phyloP scores from a whole-genome alignment of 306 rosid species.

The Boehmeria nivea region DNA sequence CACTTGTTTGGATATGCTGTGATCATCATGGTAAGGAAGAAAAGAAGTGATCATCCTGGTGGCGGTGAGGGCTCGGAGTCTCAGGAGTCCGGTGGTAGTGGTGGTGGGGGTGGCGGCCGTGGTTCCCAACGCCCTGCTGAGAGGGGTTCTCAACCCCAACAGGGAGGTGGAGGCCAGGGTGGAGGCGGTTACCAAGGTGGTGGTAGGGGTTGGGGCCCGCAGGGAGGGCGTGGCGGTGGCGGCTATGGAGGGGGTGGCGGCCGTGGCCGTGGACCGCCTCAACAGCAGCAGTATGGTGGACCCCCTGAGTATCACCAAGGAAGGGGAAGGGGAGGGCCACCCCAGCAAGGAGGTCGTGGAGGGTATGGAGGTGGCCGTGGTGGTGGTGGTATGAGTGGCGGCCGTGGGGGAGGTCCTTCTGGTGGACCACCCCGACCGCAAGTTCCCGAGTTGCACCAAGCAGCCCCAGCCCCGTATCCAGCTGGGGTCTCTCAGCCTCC shows the following conservation, averaged over 20 bases:
- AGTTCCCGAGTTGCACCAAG: slow-evolving; percentile 99
- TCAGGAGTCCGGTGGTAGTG: slow-evolving; percentile 26
- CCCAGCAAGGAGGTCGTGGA: slow-evolving; percentile 73
- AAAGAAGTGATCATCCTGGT: slow-evolving; percentile 52
- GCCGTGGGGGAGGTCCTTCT: slow-evolving; percentile 53
- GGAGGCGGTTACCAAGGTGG: slow-evolving; percentile 61
- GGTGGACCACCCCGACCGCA: slow-evolving; percentile 66
- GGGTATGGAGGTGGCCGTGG: slow-evolving; percentile 58
- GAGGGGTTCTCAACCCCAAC: slow-evolving; percentile 47
- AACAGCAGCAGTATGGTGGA: slow-evolving; percentile 54
- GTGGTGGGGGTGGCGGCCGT: slow-evolving; percentile 41
- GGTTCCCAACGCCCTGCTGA: slow-evolving; percentile 51
- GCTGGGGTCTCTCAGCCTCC: slow-evolving; percentile 41
- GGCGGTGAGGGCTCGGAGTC: slow-evolving; percentile 64
- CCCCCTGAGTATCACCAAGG: slow-evolving; percentile 58
- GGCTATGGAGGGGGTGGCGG: slow-evolving; percentile 49
- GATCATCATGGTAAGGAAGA: slow-evolving; percentile 63
- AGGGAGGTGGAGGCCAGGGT: slow-evolving; percentile 43
- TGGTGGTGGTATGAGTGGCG: slow-evolving; percentile 38
- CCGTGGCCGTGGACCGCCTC: slow-evolving; percentile 46
- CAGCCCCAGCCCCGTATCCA: slow-evolving; percentile 58
- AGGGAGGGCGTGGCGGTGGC: slow-evolving; percentile 54
- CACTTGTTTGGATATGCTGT: background rate
- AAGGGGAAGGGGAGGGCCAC: slow-evolving; percentile 76
- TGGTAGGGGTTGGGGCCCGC: slow-evolving; percentile 62